phyloP scores from a whole-genome alignment of 306 rosid genomes.

The Hylodesmum podocarpum region DNA sequence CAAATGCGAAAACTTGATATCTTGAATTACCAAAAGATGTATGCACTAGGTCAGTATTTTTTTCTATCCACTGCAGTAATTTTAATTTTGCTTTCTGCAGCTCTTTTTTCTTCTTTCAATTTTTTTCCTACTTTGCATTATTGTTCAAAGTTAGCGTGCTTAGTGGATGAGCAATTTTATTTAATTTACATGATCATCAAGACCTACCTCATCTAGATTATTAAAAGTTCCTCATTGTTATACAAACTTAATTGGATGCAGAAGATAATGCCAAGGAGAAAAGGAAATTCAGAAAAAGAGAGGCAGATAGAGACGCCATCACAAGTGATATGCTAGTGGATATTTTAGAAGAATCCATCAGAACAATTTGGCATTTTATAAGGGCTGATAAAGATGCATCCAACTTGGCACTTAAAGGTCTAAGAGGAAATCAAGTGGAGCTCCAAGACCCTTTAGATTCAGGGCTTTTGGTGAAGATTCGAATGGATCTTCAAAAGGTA shows the following conservation, averaged over 20 bases:
- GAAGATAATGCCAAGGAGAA: constrained; percentile 60
- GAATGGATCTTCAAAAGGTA: constrained; percentile 72
- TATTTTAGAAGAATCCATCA: constrained; percentile 73
- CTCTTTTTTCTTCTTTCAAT: not conserved
- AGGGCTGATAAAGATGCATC: constrained; percentile 61
- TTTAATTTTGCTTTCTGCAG: not conserved
- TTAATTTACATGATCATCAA: constrained; percentile 29
- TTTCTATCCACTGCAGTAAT: not conserved
- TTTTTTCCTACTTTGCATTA: not conserved
- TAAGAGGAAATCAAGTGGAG: constrained; percentile 37
- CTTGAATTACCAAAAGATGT: constrained; percentile 95
- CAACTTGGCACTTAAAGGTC: constrained; percentile 25
- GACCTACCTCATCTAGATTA: constrained; percentile 34
- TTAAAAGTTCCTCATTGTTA: not conserved
- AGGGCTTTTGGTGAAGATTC: constrained; percentile 48
- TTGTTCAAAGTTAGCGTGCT: constrained; percentile 8
- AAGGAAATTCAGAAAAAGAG: constrained; percentile 45
- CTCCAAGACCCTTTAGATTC: constrained; percentile 71
- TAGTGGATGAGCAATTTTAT: constrained; percentile 19
- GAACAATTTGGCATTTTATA: constrained; percentile 79
- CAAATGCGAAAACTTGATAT: constrained; percentile 93
- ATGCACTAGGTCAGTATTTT: constrained; percentile 76
- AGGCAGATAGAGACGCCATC: constrained; percentile 37
- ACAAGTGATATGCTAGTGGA: constrained; percentile 65
- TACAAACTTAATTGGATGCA: constrained; percentile 37